Conservation (phyloP, 2,329 filamentous ascomycete genomes). For the Monilinia aucupariae region DNA sequence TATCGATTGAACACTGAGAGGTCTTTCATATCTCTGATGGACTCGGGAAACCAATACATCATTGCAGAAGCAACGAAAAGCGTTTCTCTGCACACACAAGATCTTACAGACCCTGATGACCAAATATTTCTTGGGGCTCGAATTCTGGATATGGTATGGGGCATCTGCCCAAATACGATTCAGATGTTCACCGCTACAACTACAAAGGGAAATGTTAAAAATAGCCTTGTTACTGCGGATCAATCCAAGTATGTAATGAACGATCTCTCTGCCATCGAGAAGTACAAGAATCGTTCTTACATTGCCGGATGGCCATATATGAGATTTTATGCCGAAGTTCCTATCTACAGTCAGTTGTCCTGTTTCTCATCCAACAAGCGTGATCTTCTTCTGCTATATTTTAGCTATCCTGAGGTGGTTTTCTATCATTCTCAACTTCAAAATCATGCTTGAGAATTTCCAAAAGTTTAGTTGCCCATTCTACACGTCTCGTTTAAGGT, state of each 20-base stretch:
- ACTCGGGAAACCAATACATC: conserved; percentile 26
- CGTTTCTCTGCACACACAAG: conserved; percentile 21
- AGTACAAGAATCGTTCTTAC: conserved; percentile 23
- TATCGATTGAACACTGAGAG: conserved; percentile 43
- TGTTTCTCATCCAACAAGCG: background rate
- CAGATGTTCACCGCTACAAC: conserved; percentile 24
- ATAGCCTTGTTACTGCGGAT: conserved; percentile 19
- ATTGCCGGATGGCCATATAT: conserved; percentile 24
- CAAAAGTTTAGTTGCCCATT: too few relatives aligned
- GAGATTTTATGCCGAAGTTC: conserved; percentile 30
- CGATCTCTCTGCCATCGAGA: conserved; percentile 23
- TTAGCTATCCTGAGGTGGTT: background rate
- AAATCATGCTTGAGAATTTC: background rate
- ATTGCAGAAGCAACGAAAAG: conserved; percentile 26
- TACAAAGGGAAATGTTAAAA: conserved; percentile 16
- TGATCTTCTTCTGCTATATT: background rate
- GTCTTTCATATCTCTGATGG: conserved; percentile 40
- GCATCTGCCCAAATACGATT: conserved; percentile 26
- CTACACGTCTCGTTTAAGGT: background rate
- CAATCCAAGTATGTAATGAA: conserved; percentile 23
- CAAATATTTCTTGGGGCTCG: conserved; percentile 23
- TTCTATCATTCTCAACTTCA: too few relatives aligned
- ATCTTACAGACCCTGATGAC: conserved; percentile 18
- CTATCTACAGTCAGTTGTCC: conserved; percentile 21
- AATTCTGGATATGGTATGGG: conserved; percentile 21